phyloP scores from a whole-genome alignment of 2,329 filamentous ascomycete genomes.

The Aureobasidium sp. region DNA sequence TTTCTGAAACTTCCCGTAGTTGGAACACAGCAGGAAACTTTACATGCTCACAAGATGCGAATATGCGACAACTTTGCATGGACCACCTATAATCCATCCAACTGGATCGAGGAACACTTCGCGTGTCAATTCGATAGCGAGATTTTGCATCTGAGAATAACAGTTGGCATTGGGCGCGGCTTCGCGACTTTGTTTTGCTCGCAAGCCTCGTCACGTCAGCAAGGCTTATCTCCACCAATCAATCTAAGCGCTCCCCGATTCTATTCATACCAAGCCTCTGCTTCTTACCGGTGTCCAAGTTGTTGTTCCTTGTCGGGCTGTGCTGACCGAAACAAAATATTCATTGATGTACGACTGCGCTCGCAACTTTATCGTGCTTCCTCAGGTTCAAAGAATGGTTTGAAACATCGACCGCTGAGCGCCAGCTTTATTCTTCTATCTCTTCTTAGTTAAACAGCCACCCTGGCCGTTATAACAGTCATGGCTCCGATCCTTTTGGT shows the following conservation, averaged over 20 bases:
- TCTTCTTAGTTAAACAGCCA: too few species aligned
- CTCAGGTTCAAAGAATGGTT: background rate
- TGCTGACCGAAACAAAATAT: background rate
- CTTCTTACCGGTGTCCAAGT: background rate
- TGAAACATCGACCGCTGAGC: background rate
- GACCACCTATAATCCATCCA: background rate
- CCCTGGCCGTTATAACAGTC: background rate
- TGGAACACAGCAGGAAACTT: too few species aligned
- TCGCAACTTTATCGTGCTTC: background rate
- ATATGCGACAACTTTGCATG: too few species aligned
- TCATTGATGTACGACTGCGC: background rate
- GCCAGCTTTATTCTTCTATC: background rate
- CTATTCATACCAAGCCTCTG: background rate
- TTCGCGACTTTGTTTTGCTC: background rate
- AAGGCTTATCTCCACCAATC: background rate
- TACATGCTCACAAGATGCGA: too few species aligned
- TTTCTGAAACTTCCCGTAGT: conserved; percentile 20
- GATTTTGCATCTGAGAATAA: background rate
- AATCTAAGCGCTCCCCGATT: background rate
- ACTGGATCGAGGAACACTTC: background rate
- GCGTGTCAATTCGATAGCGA: background rate
- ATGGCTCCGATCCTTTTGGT: background rate
- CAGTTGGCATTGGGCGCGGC: background rate
- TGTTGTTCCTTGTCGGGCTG: background rate
- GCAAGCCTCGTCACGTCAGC: conserved; percentile 7